A percentile compares a stretch with the other conserved stretches of the same genome.
These are phyloP conservation scores for Wickerhamiella azymoides DNA, from an alignment of 805 yeast genomes.

Conservation along the genomic window DNA sequence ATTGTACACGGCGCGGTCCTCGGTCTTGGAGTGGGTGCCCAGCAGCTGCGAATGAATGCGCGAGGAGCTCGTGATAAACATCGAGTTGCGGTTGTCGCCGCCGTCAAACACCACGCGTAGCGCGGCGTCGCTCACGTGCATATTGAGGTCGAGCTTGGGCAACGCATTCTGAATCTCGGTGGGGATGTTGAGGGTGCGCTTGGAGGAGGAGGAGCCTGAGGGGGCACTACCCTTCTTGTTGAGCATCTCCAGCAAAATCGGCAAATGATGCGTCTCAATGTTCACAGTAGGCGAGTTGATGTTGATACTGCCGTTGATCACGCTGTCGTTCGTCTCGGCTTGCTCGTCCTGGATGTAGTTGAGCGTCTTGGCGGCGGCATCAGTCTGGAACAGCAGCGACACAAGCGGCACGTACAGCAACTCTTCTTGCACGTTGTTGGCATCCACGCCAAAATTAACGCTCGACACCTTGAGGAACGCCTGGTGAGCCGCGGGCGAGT, in stretches of 20 bases:
- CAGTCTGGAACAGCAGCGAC: conserved; percentile 25
- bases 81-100: conserved; percentile 12
- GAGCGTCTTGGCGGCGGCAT: conserved; percentile 25
- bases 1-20: conserved; percentile 9
- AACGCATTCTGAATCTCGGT: conserved; percentile 13
- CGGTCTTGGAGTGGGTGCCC: neutral
- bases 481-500: conserved; percentile 29
- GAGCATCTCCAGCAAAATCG: conserved; percentile 20
- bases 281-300: conserved; percentile 28
- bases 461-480: conserved; percentile 25
- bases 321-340: conserved; percentile 16
- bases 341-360: conserved; percentile 20
- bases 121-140: conserved; percentile 16
- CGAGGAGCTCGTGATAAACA: conserved; percentile 25
- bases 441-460: conserved; percentile 24
- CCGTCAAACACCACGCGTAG: conserved; percentile 16
- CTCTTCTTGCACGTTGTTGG: conserved; percentile 25
- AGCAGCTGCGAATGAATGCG: conserved; percentile 21
- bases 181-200: neutral
- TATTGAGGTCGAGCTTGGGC: conserved; percentile 14
- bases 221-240: neutral
- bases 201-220: neutral
- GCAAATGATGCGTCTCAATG: conserved; percentile 25
- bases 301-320: conserved; percentile 14
- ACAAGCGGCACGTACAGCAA: conserved; percentile 28